Evolutionary conservation across 805 yeast species (phyloP), one percentile per base, ranked within the genome.

Genomic region (Lachancea sp.): DNA sequence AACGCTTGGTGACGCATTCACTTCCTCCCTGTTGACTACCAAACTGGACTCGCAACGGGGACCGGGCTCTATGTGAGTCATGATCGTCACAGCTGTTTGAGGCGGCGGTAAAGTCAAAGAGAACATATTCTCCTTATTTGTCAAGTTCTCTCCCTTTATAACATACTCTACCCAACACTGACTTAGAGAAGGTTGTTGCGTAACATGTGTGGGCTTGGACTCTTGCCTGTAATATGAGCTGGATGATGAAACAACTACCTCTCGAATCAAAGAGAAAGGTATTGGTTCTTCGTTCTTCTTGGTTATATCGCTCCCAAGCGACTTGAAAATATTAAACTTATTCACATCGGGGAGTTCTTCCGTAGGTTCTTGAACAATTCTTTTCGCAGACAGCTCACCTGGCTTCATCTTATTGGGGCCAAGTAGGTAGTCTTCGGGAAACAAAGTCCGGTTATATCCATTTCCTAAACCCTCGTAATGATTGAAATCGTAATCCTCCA

Each of bases 391-490:
- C 15, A 34, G n/a, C 29, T 49, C 38, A 45, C 42, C 44, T 38
- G 33, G 27, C 38, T 52, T 41, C 13, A 25, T 40, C 22, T 32
- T 35, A 9, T 48, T 51, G 9, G 63, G 60, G 16, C 61, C 58
- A 38, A 60, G 36, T 12, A 63, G 45, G 36, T 53, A 63, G 50
- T 63, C 66, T 10, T 61, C 59, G 2, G 61, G 46, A 40, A 62
- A 46, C 8, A 61, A 33, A 10, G 59, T 52, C 22, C 63, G 52
- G 18, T 61, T 57, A 38, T 62, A 61, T 4, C 67, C 67, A 44
- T 60, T 62, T 16, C 65, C 65, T 16, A 60, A 38, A 1, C 65
- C 65, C 46, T 62, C 66, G 18, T 59, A 48, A 44, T 60, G 62
- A 33, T 59, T 56, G 38, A 55, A 59, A 42, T 58, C 60, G 36